Conservation (phyloP, 2,329 filamentous ascomycete species). For the Monosporascus sp. region DNA sequence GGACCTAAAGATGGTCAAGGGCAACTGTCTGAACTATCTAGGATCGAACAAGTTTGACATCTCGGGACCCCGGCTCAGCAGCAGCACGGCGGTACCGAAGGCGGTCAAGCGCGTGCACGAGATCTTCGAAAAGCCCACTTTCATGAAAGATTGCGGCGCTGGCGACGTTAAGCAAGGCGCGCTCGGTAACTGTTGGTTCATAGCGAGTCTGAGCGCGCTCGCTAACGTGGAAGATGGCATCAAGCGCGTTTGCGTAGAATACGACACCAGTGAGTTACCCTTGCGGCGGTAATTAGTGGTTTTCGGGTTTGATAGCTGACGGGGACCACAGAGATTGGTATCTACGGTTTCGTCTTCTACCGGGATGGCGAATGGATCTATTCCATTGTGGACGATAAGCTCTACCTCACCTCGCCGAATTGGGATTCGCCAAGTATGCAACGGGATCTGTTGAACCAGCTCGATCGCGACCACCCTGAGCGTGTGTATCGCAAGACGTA, state of each 20-base stretch:
- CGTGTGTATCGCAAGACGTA: constrained; percentile 64
- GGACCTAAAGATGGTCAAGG: constrained; percentile 62
- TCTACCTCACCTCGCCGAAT: constrained; percentile 75
- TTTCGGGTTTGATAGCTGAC: constrained; percentile 25
- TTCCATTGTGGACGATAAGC: constrained; percentile 85
- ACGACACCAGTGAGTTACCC: constrained; percentile 49
- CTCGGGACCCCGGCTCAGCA: constrained; percentile 35
- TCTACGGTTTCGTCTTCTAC: constrained; percentile 87
- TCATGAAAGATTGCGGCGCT: constrained; percentile 59
- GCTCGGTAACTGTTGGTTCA: constrained; percentile 78
- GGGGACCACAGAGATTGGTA: constrained; percentile 58
- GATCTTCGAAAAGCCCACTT: constrained; percentile 69
- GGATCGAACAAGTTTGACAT: constrained; percentile 48
- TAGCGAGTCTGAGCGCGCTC: constrained; percentile 71
- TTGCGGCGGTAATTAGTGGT: not conserved
- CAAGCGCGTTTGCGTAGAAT: constrained; percentile 68
- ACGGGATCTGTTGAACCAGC: constrained; percentile 67
- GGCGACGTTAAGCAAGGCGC: constrained; percentile 73
- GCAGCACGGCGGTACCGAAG: constrained; percentile 53
- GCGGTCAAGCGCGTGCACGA: constrained; percentile 71
- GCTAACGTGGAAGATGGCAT: constrained; percentile 68
- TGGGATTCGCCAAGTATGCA: constrained; percentile 76
- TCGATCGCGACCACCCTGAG: constrained; percentile 68
- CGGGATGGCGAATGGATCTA: constrained; percentile 89
- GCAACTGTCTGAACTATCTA: constrained; percentile 49